A percentile compares a stretch with the other conserved stretches of the same genome.
phyloP scores from a whole-genome alignment of 225 moss, liverwort and hornwort genomes.

The Lunularia cruciata region DNA sequence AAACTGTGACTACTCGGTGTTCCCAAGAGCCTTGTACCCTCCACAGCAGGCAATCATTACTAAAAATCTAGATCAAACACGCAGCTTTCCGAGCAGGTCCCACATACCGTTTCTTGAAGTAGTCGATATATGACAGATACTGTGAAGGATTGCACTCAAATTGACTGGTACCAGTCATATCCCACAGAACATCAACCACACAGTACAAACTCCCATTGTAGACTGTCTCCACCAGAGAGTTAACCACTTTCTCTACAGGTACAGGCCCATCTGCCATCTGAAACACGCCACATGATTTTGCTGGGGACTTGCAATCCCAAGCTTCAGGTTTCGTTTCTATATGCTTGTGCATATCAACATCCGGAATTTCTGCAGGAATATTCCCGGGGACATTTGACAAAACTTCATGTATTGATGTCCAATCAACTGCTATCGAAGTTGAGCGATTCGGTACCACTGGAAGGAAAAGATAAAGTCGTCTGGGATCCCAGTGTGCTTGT shows the following conservation, averaged over 20 bases:
- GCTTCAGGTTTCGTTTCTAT: slow-evolving; percentile 11
- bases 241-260: slow-evolving; percentile 40
- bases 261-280: slow-evolving; percentile 58
- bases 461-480: slow-evolving; percentile 39
- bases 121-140: slow-evolving; percentile 51
- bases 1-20: too few species aligned
- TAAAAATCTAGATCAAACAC: neutral
- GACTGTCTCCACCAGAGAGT: slow-evolving; percentile 73
- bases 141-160: slow-evolving; percentile 43
- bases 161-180: slow-evolving; percentile 59
- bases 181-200: slow-evolving; percentile 50
- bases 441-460: slow-evolving; percentile 19
- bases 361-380: neutral
- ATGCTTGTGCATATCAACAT: slow-evolving; percentile 6
- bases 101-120: slow-evolving; percentile 56
- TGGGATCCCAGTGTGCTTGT: slow-evolving; percentile 32
- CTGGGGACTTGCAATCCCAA: slow-evolving; percentile 28
- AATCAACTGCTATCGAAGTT: slow-evolving; percentile 29
- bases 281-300: slow-evolving; percentile 35
- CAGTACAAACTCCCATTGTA: slow-evolving; percentile 60
- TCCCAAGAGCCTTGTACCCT: too few species aligned
- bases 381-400: slow-evolving; percentile 12
- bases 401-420: slow-evolving; percentile 31
- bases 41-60: neutral
- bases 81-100: neutral